phyloP scores from a whole-genome alignment of 257 asterid species.

The Solanum pinnatisectum region DNA sequence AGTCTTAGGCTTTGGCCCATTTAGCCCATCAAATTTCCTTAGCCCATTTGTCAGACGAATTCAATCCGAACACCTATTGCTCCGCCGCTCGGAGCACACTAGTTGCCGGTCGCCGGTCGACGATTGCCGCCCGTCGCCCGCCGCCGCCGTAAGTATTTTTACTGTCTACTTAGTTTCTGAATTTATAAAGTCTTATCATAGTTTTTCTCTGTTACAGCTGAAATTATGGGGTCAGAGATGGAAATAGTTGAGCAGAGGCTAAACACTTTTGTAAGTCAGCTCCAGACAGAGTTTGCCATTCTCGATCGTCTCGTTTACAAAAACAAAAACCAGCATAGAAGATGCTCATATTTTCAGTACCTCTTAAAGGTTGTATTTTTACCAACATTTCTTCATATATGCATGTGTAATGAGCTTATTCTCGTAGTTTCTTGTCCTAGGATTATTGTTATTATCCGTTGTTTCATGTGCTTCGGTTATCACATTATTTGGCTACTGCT shows the following conservation, averaged over 20 bases:
- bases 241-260: conserved; percentile 52
- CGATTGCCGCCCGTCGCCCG: background rate
- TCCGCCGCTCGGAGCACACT: background rate
- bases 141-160: background rate
- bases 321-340: conserved; percentile 83
- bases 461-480: background rate
- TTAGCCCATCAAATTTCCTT: background rate
- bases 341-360: conserved; percentile 74
- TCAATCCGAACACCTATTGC: background rate
- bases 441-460: background rate
- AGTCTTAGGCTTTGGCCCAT: background rate
- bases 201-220: background rate
- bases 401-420: background rate
- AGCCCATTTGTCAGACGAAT: background rate
- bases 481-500: background rate
- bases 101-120: background rate
- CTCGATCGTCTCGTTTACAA: conserved; percentile 77
- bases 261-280: conserved; percentile 52
- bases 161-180: background rate
- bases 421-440: background rate
- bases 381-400: background rate
- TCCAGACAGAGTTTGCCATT: conserved; percentile 60
- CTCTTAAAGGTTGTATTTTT: conserved; percentile 43
- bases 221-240: conserved; percentile 42
- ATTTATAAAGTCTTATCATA: background rate